Base-by-base conservation (phyloP, 495 filamentous ascomycete genomes). In the Hypomontagnella submonticulosa region DNA sequence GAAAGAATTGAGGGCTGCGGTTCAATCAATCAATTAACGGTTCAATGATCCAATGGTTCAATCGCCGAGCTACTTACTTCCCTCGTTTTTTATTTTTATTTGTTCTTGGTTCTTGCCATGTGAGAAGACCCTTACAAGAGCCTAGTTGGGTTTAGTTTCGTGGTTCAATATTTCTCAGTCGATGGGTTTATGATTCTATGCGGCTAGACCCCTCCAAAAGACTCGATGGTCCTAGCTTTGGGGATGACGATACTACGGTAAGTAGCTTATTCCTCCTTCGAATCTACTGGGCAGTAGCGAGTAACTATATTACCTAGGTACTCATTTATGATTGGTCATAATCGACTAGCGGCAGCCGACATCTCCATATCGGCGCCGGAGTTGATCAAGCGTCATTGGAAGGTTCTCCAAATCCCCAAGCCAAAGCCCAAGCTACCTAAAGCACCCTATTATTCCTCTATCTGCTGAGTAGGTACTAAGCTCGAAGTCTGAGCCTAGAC, bases 171-270 rank as follows among this genome's bases (percentile, higher is more conserved):
- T 43, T 16, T 37, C 44, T 40, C 41, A 48, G 30, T n/a, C 12
- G 23, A 44, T 44, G 33, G 36, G 34, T 38, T 23, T 46, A 20
- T 37, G 18, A 18, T 48, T 50, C 47, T 27, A 50, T 50, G 47
- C 34, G 47, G 47, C 47, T 57, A 53, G 54, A 51, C 61, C 61
- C 34, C 27, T 46, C 57, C n/a, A 54, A 27, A 43, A 57, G 38
- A 2, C 23, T 27, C 3, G 23, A 52, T 52, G 49, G 56, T 15
- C 33, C 42, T 44, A 52, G 36, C 63, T 51, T 16, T 33, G 34
- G 3, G 15, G 50, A 67, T 61, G 63, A 67, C 63, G 57, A 62
- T 67, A n/a, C n/a, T n/a, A n/a, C n/a, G n/a, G n/a, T n/a, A n/a
- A n/a, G n/a, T n/a, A 67, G 43, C 53, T 57, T 67, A 48, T 62